These are phyloP conservation scores for Penicillium capsulatum DNA, from an alignment of 2,329 filamentous ascomycete species.

Conservation along the genomic window DNA sequence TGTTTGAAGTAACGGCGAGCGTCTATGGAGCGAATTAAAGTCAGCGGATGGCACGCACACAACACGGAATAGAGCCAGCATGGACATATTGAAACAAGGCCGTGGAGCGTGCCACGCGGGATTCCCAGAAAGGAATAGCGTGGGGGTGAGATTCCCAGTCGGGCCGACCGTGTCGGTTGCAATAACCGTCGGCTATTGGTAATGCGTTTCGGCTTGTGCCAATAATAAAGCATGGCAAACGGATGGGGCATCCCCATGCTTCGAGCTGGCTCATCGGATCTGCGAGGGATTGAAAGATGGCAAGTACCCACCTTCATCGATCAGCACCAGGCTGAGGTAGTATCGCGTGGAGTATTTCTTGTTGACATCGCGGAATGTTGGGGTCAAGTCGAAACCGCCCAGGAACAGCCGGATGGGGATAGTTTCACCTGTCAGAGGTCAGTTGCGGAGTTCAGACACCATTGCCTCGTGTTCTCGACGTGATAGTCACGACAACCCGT, in stretches of 20 bases:
- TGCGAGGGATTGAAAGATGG: too few relatives aligned
- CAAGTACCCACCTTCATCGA: conserved; percentile 71
- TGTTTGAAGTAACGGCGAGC: conserved; percentile 98
- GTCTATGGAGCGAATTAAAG: conserved; percentile 53
- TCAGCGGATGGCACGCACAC: conserved; percentile 7
- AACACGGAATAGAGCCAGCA: too few relatives aligned
- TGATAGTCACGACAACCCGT: neutral
- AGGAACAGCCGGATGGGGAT: conserved; percentile 97
- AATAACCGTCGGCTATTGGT: conserved; percentile 39
- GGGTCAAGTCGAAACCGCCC: conserved; percentile 93
- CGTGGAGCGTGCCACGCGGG: conserved; percentile 24
- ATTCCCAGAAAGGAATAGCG: conserved; percentile 25
- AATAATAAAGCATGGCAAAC: too few relatives aligned
- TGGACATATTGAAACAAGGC: too few relatives aligned
- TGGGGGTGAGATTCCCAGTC: conserved; percentile 27
- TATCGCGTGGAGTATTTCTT: conserved; percentile 99
- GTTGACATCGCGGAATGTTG: conserved; percentile 98
- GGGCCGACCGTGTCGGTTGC: conserved; percentile 25
- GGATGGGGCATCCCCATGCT: too few relatives aligned
- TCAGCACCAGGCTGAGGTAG: conserved; percentile 91
- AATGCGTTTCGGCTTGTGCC: too few relatives aligned
- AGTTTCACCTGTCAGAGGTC: conserved; percentile 60
- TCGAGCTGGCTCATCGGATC: too few relatives aligned
- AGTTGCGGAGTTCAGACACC: conserved; percentile 15
- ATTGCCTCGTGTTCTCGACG: neutral